Conservation (phyloP, 768 basidiomycete species). For the Termitomyces sp. region DNA sequence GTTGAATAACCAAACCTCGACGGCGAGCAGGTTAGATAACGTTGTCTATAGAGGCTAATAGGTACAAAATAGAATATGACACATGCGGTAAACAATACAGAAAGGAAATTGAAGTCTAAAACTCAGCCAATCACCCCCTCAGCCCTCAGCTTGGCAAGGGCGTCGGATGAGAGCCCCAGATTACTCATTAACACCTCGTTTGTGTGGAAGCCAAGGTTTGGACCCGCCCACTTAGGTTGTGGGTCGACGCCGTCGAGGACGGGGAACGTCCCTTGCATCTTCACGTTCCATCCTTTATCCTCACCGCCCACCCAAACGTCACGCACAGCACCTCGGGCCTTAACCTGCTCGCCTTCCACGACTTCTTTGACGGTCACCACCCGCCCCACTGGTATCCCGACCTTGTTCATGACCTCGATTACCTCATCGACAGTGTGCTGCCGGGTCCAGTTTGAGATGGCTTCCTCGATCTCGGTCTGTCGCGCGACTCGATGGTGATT, state of each 20-base stretch:
- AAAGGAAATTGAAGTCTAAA: not conserved
- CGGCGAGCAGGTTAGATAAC: not conserved
- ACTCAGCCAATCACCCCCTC: conserved; percentile 38
- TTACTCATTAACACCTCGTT: conserved; percentile 40
- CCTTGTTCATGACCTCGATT: conserved; percentile 38
- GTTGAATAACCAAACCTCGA: not conserved
- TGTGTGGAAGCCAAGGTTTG: conserved; percentile 58
- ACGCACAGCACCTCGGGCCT: conserved; percentile 49
- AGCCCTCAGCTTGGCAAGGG: conserved; percentile 31
- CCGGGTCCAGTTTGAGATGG: conserved; percentile 57
- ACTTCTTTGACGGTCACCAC: conserved; percentile 62
- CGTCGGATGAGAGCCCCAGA: conserved; percentile 31
- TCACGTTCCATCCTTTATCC: conserved; percentile 51
- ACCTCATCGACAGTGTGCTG: conserved; percentile 48
- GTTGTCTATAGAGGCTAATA: not conserved
- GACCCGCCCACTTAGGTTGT: conserved; percentile 63
- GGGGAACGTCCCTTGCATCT: conserved; percentile 64
- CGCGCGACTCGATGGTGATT: conserved; percentile 60
- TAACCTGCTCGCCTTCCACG: conserved; percentile 50
- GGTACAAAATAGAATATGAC: not conserved
- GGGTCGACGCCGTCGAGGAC: conserved; percentile 53
- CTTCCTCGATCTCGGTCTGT: conserved; percentile 61
- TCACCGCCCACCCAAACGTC: conserved; percentile 49
- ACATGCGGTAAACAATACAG: not conserved
- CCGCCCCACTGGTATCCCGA: conserved; percentile 59